Conservation (phyloP, 345 rosid genomes). For the Dovyalis caffra region DNA sequence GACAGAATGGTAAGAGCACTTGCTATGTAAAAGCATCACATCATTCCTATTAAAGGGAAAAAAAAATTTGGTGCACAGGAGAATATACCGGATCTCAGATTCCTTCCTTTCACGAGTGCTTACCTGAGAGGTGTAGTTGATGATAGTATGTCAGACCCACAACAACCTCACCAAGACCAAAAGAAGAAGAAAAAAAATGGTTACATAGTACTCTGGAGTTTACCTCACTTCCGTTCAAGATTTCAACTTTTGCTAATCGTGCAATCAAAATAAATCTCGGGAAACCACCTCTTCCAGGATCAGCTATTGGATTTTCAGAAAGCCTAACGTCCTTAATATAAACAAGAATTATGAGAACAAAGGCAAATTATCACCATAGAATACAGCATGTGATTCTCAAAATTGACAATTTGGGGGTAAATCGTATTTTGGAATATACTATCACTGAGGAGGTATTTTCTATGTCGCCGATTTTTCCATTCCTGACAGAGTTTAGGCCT, state of each 20-base stretch:
- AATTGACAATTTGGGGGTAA: no score
- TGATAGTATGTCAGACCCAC: constrained; percentile 14
- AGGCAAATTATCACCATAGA: neutral
- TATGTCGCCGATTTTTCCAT: neutral
- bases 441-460: no score
- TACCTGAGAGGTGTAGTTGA: constrained; percentile 45
- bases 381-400: neutral
- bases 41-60: neutral
- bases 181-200: constrained; percentile 12
- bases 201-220: constrained; percentile 12
- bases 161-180: constrained; percentile 9
- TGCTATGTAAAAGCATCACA: neutral
- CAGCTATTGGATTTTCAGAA: constrained; percentile 79
- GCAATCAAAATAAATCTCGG: constrained; percentile 83
- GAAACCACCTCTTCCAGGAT: constrained; percentile 71
- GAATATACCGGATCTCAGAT: constrained; percentile 81
- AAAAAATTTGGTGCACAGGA: neutral
- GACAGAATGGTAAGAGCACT: neutral
- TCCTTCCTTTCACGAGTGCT: constrained; percentile 86
- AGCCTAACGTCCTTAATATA: constrained; percentile 75
- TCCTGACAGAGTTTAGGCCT: neutral
- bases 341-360: constrained; percentile 15
- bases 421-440: neutral
- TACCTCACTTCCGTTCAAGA: constrained; percentile 98
- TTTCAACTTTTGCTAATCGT: constrained; percentile 66